phyloP scores from a whole-genome alignment of 2,329 filamentous ascomycete genomes.

The Penicillium sp. region DNA sequence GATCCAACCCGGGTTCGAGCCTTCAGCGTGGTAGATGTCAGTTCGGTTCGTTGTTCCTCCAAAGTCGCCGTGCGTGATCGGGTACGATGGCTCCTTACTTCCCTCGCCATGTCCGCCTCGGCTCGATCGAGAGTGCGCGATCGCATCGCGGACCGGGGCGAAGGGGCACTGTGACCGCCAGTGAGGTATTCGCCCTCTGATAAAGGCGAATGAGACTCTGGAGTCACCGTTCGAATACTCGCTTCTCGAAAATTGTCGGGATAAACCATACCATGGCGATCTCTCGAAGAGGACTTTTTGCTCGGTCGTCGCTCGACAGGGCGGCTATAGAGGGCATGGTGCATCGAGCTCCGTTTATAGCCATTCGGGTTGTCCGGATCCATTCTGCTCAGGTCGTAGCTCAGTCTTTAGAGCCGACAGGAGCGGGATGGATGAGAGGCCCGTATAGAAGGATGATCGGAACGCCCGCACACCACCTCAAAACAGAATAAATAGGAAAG shows the following conservation, averaged over 20 bases:
- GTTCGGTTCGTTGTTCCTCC: slow-evolving; percentile 39
- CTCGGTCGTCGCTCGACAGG: slow-evolving; percentile 42
- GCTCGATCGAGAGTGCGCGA: slow-evolving; percentile 31
- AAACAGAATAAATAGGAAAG: slow-evolving; percentile 6
- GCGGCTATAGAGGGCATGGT: slow-evolving; percentile 35
- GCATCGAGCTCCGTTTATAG: slow-evolving; percentile 38
- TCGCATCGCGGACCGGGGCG: slow-evolving; percentile 35
- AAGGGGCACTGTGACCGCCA: slow-evolving; percentile 28
- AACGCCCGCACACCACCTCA: slow-evolving; percentile 22
- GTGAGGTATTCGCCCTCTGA: slow-evolving; percentile 35
- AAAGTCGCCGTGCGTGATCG: slow-evolving; percentile 40
- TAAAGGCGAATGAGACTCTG: slow-evolving; percentile 41
- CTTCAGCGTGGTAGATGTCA: slow-evolving; percentile 31
- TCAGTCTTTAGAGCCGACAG: slow-evolving; percentile 10
- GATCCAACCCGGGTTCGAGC: slow-evolving; percentile 37
- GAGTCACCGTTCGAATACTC: slow-evolving; percentile 44
- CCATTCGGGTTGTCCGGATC: slow-evolving; percentile 40
- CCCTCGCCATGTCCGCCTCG: slow-evolving; percentile 31
- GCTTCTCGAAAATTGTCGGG: slow-evolving; percentile 43
- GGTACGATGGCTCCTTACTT: slow-evolving; percentile 33
- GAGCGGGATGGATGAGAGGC: slow-evolving; percentile 16
- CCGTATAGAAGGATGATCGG: slow-evolving; percentile 24
- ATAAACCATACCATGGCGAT: slow-evolving; percentile 44
- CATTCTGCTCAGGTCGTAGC: slow-evolving; percentile 29
- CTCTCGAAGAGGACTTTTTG: slow-evolving; percentile 45